These are phyloP conservation scores for Diaporthe nobilis DNA, from an alignment of 2,329 filamentous ascomycete genomes.

Conservation along the genomic window DNA sequence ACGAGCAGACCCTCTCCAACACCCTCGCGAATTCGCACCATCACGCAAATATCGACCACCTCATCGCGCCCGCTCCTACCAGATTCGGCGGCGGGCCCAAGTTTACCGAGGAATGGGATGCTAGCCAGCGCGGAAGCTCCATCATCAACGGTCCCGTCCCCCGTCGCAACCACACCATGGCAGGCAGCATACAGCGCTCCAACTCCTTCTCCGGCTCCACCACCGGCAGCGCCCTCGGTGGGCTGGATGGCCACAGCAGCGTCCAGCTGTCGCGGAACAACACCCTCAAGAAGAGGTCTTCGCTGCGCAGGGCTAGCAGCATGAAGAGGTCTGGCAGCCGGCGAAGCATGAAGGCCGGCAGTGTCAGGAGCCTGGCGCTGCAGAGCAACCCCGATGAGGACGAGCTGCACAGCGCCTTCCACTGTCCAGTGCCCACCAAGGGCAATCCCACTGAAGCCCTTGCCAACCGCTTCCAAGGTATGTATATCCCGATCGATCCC, in stretches of 20 bases:
- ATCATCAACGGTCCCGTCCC: constrained; percentile 65
- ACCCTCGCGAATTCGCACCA: constrained; percentile 44
- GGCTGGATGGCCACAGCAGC: constrained; percentile 48
- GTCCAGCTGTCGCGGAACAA: constrained; percentile 67
- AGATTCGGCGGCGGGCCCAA: constrained; percentile 61
- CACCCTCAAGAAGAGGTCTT: constrained; percentile 91
- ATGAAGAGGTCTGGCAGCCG: constrained; percentile 85
- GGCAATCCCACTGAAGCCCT: constrained; percentile 91
- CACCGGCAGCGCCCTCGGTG: constrained; percentile 58
- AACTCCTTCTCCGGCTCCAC: constrained; percentile 70
- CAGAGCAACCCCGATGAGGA: constrained; percentile 78
- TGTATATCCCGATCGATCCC: constrained; percentile 47
- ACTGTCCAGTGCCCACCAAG: constrained; percentile 88
- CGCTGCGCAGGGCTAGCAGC: constrained; percentile 80
- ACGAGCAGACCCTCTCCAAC: constrained; percentile 42
- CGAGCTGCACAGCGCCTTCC: constrained; percentile 86
- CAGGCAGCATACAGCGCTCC: constrained; percentile 69
- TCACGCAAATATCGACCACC: constrained; percentile 36
- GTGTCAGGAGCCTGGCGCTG: constrained; percentile 83
- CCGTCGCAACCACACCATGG: constrained; percentile 37
- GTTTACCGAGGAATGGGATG: constrained; percentile 81
- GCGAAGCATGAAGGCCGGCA: constrained; percentile 86
- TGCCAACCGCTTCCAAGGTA: constrained; percentile 90
- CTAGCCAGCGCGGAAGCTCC: constrained; percentile 76
- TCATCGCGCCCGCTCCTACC: constrained; percentile 44